These are phyloP conservation scores for Daedaleopsis nitida DNA, from an alignment of 768 basidiomycete genomes.

Conservation along the genomic window DNA sequence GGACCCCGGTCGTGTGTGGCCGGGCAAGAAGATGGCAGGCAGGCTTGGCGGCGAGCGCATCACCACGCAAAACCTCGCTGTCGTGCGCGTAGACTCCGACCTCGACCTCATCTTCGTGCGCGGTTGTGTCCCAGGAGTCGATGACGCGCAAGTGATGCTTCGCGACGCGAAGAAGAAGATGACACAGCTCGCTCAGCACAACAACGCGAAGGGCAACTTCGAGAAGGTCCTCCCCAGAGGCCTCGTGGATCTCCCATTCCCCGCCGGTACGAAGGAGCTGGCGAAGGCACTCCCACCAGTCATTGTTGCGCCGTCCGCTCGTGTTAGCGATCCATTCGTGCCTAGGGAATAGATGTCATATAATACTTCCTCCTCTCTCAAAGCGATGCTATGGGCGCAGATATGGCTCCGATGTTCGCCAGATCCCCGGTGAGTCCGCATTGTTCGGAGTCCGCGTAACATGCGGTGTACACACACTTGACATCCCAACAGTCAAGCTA, in stretches of 20 bases:
- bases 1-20: conserved; percentile 96
- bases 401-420: neutral
- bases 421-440: neutral
- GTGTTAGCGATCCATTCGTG: conserved; percentile 73
- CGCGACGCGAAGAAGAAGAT: conserved; percentile 91
- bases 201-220: conserved; percentile 70
- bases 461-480: neutral
- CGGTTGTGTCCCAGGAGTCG: conserved; percentile 89
- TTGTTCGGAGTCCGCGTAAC: neutral
- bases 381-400: neutral
- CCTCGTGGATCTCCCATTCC: conserved; percentile 86
- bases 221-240: conserved; percentile 82
- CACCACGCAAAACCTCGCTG: conserved; percentile 86
- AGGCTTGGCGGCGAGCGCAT: conserved; percentile 82
- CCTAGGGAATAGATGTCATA: conserved; percentile 58
- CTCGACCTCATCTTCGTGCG: conserved; percentile 90
- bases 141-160: conserved; percentile 84
- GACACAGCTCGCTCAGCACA: conserved; percentile 57
- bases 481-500: neutral
- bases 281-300: conserved; percentile 66
- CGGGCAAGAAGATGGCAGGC: conserved; percentile 98
- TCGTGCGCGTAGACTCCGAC: conserved; percentile 83
- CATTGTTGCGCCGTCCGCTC: conserved; percentile 68
- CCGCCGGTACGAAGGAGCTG: conserved; percentile 81
- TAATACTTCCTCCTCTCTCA: neutral